These are phyloP conservation scores for Chaetomium tenue DNA, from an alignment of 495 filamentous ascomycete species.

Conservation along the genomic window DNA sequence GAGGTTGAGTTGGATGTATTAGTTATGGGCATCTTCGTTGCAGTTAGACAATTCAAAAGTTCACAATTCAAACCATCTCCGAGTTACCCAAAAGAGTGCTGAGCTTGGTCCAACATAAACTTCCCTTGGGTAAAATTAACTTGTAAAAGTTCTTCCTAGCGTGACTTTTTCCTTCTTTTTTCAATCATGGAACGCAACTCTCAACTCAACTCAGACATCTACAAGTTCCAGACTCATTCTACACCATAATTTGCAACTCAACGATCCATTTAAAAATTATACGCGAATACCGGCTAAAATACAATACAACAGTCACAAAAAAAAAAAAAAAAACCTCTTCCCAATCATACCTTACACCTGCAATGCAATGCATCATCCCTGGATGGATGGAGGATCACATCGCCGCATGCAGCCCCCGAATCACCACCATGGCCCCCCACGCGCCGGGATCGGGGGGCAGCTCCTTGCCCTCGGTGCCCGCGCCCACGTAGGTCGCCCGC, in stretches of 20 bases:
- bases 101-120: no score
- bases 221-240: not conserved
- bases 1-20: conserved; percentile 6
- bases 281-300: not conserved
- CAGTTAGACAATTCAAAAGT: not conserved
- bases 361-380: not conserved
- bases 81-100: no score
- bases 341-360: not conserved
- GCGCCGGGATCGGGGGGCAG: conserved; percentile 60
- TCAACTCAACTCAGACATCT: not conserved
- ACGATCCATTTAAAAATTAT: not conserved
- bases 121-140: no score
- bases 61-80: not conserved
- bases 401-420: conserved; percentile 47
- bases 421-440: conserved; percentile 59
- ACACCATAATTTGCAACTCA: not conserved
- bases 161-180: no score
- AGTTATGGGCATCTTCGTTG: not conserved
- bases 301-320: conserved; percentile 1
- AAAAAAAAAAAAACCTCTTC: not conserved
- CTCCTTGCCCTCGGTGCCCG: conserved; percentile 43
- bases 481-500: conserved; percentile 59
- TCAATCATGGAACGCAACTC: not conserved
- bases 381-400: no score
- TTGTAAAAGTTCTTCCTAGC: no score